Conservation (phyloP, 2,329 filamentous ascomycete species). For the Sphaerulina musiva region DNA sequence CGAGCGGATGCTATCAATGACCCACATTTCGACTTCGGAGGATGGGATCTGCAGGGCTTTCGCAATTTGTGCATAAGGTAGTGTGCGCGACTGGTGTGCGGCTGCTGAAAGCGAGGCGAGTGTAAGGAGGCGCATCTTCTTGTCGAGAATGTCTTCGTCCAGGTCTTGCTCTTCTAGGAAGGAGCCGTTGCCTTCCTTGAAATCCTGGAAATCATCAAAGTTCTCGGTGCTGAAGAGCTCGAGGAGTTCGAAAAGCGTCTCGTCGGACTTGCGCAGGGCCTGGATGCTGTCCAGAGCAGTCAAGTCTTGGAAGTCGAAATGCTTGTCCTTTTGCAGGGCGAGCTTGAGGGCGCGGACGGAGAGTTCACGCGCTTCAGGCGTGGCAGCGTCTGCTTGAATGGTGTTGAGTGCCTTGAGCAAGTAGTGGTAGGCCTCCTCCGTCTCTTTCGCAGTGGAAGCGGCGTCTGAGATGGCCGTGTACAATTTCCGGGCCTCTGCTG, state of each 20-base stretch:
- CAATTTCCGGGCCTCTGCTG: slow-evolving; percentile 76
- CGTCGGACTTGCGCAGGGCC: slow-evolving; percentile 75
- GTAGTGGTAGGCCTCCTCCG: slow-evolving; percentile 68
- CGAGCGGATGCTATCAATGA: slow-evolving; percentile 94
- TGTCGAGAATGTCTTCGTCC: slow-evolving; percentile 68
- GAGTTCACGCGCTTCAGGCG: slow-evolving; percentile 51
- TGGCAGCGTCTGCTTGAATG: slow-evolving; percentile 55
- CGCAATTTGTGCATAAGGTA: slow-evolving; percentile 80
- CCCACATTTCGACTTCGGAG: slow-evolving; percentile 94
- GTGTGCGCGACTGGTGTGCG: slow-evolving; percentile 68
- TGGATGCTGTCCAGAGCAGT: slow-evolving; percentile 71
- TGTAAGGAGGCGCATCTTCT: slow-evolving; percentile 94
- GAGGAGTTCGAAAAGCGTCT: slow-evolving; percentile 81
- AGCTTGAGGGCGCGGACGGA: slow-evolving; percentile 59
- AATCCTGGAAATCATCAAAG: slow-evolving; percentile 92
- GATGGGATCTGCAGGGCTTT: slow-evolving; percentile 74
- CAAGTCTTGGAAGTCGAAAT: slow-evolving; percentile 68
- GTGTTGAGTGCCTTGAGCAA: slow-evolving; percentile 69
- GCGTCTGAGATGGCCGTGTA: slow-evolving; percentile 77
- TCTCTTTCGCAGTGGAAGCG: slow-evolving; percentile 70
- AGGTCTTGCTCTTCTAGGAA: slow-evolving; percentile 71
- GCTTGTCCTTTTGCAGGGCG: slow-evolving; percentile 58
- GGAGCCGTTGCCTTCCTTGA: slow-evolving; percentile 81
- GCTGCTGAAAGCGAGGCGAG: slow-evolving; percentile 83
- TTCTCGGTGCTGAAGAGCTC: slow-evolving; percentile 93